Evolutionary conservation across 2,329 filamentous ascomycete species (phyloP).

Genomic region (Dendrostoma leiphaemia): DNA sequence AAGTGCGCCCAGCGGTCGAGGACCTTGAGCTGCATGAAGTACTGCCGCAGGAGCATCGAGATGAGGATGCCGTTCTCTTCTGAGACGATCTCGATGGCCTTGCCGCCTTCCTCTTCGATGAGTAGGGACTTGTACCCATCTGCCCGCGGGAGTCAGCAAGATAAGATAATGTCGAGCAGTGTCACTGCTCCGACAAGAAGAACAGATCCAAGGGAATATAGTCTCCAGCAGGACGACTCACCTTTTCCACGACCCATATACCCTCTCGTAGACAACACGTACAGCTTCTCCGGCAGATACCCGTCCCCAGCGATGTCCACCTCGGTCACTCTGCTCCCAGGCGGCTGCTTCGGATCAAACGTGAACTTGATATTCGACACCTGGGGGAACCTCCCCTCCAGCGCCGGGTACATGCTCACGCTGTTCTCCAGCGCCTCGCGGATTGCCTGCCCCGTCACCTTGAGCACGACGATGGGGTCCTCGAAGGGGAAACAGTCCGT

Average conservation of each 20-base stretch:
- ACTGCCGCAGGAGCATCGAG: slow-evolving; percentile 82
- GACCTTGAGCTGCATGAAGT: slow-evolving; percentile 83
- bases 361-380: slow-evolving; percentile 79
- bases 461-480: slow-evolving; percentile 79
- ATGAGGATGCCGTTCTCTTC: slow-evolving; percentile 88
- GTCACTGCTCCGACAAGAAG: too few species aligned
- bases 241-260: slow-evolving; percentile 86
- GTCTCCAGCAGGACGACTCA: too few species aligned
- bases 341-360: slow-evolving; percentile 63
- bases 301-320: slow-evolving; percentile 60
- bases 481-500: slow-evolving; percentile 91
- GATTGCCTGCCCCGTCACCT: slow-evolving; percentile 68
- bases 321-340: slow-evolving; percentile 61
- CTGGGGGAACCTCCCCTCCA: slow-evolving; percentile 72
- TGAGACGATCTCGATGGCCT: slow-evolving; percentile 73
- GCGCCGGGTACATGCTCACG: slow-evolving; percentile 74
- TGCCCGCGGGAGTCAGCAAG: slow-evolving; percentile 19
- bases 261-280: slow-evolving; percentile 74
- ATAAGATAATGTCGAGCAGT: too few species aligned
- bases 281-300: slow-evolving; percentile 62
- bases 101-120: slow-evolving; percentile 72
- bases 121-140: slow-evolving; percentile 79
- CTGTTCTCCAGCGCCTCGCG: slow-evolving; percentile 82
- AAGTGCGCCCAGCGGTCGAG: slow-evolving; percentile 77
- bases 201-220: too few species aligned